Conservation (phyloP, 2,329 filamentous ascomycete genomes). For the Colletotrichum aenigma region DNA sequence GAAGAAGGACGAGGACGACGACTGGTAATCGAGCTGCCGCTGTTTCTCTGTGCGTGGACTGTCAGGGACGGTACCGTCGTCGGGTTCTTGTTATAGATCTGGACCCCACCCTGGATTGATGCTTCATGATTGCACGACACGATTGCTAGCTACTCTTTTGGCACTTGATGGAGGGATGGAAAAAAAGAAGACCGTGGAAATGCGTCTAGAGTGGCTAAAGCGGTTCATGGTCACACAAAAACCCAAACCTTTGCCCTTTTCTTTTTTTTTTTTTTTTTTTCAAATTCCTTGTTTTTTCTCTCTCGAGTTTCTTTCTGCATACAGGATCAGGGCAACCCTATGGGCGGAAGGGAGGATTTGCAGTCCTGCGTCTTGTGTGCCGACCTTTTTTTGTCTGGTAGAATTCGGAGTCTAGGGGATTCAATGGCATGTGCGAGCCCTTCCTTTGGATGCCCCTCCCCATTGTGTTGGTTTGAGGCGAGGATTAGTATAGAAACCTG, state of each 20-base stretch:
- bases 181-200: background rate
- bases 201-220: slow-evolving; percentile 2
- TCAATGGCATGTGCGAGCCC: slow-evolving; percentile 10
- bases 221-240: slow-evolving; percentile 6
- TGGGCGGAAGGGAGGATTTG: slow-evolving; percentile 6
- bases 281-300: background rate
- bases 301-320: slow-evolving; percentile 15
- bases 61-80: slow-evolving; percentile 5
- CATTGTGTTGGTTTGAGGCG: slow-evolving; percentile 17
- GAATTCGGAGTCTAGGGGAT: slow-evolving; percentile 10
- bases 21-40: slow-evolving; percentile 56
- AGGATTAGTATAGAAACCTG: slow-evolving; percentile 16
- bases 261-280: background rate
- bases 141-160: slow-evolving; percentile 10
- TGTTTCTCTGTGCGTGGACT: slow-evolving; percentile 11
- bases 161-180: slow-evolving; percentile 1
- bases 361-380: slow-evolving; percentile 10
- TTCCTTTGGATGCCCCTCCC: slow-evolving; percentile 15
- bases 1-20: slow-evolving; percentile 69
- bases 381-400: slow-evolving; percentile 7
- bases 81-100: slow-evolving; percentile 10
- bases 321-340: slow-evolving; percentile 21
- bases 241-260: background rate
- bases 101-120: slow-evolving; percentile 9
- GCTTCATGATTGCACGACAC: slow-evolving; percentile 22